Conservation (phyloP, 345 rosid genomes). For the Eucalyptus marginata region DNA sequence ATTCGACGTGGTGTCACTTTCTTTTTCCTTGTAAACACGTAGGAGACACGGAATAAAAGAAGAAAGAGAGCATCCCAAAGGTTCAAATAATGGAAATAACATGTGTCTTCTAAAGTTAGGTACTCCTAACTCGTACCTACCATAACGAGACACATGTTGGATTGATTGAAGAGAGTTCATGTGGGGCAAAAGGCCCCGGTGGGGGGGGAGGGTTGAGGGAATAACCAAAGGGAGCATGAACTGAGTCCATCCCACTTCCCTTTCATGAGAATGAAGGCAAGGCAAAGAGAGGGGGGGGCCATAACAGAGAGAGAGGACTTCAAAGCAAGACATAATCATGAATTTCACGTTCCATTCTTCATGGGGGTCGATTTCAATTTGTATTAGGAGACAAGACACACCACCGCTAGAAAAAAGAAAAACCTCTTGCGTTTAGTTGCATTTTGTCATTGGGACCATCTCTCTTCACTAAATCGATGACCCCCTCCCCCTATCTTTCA, state of each 20-base stretch:
- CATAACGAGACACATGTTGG: neutral
- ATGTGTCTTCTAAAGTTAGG: neutral
- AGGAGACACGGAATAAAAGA: neutral
- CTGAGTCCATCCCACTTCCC: neutral
- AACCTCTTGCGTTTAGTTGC: slow-evolving; percentile 20
- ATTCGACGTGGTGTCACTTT: neutral
- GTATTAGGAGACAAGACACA: neutral
- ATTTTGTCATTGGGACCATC: slow-evolving; percentile 13
- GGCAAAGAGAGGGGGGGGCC: neutral
- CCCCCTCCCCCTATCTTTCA: slow-evolving; percentile 1
- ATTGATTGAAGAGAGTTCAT: neutral
- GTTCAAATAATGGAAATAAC: neutral
- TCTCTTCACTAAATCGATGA: neutral
- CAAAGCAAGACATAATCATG: slow-evolving; percentile 18
- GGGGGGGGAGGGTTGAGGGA: neutral
- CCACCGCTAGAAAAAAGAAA: neutral
- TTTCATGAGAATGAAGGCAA: neutral
- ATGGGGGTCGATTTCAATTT: slow-evolving; percentile 11
- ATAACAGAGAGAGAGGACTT: neutral
- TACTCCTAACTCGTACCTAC: slow-evolving; percentile 8
- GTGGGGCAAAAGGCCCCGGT: neutral
- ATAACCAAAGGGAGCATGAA: neutral
- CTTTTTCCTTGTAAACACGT: neutral
- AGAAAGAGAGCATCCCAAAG: neutral
- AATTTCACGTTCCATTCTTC: slow-evolving; percentile 14